Evolutionary conservation across 495 filamentous ascomycete species (phyloP).

Genomic region (Trichoderma erinaceum): DNA sequence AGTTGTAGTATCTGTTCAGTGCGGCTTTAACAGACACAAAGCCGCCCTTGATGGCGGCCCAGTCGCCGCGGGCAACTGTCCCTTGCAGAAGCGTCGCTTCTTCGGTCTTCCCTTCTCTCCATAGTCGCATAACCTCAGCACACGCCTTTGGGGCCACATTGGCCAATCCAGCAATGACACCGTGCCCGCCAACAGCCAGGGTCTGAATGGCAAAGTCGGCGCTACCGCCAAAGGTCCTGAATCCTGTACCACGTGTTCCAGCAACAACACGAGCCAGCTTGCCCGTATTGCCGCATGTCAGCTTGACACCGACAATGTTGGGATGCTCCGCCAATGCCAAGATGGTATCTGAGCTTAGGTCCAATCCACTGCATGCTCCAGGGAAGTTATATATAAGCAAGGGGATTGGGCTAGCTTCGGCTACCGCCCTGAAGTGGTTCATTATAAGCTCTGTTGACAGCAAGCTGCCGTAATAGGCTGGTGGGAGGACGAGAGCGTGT

Average conservation of each 20-base stretch:
- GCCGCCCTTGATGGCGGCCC: constrained; percentile 72
- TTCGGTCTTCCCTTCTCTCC: constrained; percentile 57
- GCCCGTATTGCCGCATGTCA: constrained; percentile 82
- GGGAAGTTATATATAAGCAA: constrained; percentile 84
- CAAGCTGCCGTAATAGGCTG: constrained; percentile 73
- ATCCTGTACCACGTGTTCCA: constrained; percentile 45
- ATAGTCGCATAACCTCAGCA: constrained; percentile 67
- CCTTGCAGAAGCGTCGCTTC: constrained; percentile 68
- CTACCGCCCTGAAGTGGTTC: constrained; percentile 66
- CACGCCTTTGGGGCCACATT: constrained; percentile 70
- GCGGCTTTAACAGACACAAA: constrained; percentile 79
- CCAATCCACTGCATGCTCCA: constrained; percentile 72
- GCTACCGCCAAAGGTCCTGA: constrained; percentile 75
- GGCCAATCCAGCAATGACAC: constrained; percentile 74
- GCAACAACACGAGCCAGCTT: constrained; percentile 76
- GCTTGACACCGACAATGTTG: constrained; percentile 75
- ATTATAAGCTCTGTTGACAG: constrained; percentile 63
- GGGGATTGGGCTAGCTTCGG: constrained; percentile 61
- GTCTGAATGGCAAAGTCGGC: constrained; percentile 82
- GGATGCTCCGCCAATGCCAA: constrained; percentile 66
- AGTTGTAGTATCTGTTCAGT: constrained; percentile 69
- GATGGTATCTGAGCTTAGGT: constrained; percentile 76
- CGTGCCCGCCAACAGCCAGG: constrained; percentile 64
- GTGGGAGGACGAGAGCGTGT: constrained; percentile 78
- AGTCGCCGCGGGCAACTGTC: constrained; percentile 66